Evolutionary conservation across 106 monocot genomes (phyloP), one percentile per base, ranked within the genome.

Genomic region (Triglochin maritima): DNA sequence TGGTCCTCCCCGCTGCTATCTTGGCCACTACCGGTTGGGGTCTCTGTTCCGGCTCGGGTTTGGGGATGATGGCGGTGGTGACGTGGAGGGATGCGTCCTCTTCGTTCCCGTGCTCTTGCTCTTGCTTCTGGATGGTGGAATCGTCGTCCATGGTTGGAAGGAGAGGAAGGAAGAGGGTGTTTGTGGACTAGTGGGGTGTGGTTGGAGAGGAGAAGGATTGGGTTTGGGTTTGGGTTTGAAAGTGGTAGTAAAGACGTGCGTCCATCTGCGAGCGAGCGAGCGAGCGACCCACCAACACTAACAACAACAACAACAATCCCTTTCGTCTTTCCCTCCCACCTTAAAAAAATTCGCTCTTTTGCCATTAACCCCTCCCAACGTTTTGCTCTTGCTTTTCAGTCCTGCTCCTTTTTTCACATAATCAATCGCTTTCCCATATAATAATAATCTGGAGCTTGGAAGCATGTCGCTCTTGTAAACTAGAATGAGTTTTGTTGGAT

Each of bases 1-100:
- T 75, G 2, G 67, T 75, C 75, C 75, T 47, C 59, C 29, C 54
- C 65, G 64, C 46, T 44, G 10, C 42, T 47, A 45, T 50, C 44
- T 13, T 43, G 46, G 14, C 3, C 57, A 46, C 57, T 13, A 60
- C 56, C 60, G 70, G 72, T 11, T 59, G 29, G 29, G 29, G 29
- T 29, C 29, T 59, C 65, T 57, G 7, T 44, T 66, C 51, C 11
- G 73, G 59, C 59, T 60, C 17, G 15, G 45, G 16, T 42, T 57
- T 15, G 6, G 49, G 53, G 41, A 55, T 11, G 10, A 69, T 8
- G n/a, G 54, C 49, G 1, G 8, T 11, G 4, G 48, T 3, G 3
- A 49, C 45, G 45, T 3, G 17, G 3, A 13, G 4, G 10, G 47
- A 4, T 17, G 52, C 29, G 51, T 66, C 66, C 13, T 66, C 66